Evolutionary conservation across 371 early-diverging fungal species (phyloP).

Genomic region (Rhizopus delemar): DNA sequence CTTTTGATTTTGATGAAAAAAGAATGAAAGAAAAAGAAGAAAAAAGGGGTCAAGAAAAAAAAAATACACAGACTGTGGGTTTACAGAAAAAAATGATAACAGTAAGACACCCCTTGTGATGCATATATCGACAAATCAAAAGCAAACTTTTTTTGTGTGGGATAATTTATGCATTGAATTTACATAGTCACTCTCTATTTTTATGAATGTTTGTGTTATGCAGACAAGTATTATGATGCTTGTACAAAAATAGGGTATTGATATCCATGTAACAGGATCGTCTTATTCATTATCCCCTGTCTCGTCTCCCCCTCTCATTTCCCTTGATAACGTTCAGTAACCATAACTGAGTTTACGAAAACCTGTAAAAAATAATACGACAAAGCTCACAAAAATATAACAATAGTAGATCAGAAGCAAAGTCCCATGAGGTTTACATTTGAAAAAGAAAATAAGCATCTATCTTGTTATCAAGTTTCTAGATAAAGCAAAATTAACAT

Average conservation of each 20-base stretch:
- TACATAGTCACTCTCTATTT: too few species aligned
- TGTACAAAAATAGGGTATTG: too few species aligned
- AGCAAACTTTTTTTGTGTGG: neutral
- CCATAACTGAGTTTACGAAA: too few species aligned
- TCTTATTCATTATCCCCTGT: too few species aligned
- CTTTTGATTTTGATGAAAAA: neutral
- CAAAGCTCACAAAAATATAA: conserved; percentile 59
- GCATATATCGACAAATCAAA: neutral
- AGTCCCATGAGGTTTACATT: conserved; percentile 86
- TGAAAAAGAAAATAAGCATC: conserved; percentile 83
- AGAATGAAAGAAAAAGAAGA: neutral
- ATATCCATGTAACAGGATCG: too few species aligned
- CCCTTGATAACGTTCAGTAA: too few species aligned
- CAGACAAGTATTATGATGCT: too few species aligned
- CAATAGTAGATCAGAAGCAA: conserved; percentile 77
- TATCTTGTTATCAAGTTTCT: conserved; percentile 74
- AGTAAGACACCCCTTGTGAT: neutral
- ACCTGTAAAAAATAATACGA: too few species aligned
- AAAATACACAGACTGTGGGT: neutral
- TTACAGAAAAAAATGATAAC: neutral
- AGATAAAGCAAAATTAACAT: conserved; percentile 75
- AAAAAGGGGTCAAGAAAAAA: conserved; percentile 3
- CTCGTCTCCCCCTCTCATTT: too few species aligned
- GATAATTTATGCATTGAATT: neutral
- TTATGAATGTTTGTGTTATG: too few species aligned